phyloP scores from a whole-genome alignment of 331 rosid species.

The Quercus lobata region DNA sequence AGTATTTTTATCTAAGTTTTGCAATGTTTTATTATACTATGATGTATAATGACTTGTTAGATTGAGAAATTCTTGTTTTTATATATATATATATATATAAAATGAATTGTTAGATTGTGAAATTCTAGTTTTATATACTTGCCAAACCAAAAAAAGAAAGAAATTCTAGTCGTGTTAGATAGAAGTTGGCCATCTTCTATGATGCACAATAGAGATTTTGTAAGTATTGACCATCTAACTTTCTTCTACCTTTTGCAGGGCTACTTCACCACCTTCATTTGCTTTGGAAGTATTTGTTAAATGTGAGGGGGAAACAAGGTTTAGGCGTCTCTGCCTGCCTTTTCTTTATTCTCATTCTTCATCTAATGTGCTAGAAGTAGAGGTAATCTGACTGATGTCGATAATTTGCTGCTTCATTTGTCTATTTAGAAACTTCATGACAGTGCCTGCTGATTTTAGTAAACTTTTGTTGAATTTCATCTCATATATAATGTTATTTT shows the following conservation, averaged over 20 bases:
- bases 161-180: not conserved
- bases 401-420: not conserved
- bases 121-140: not conserved
- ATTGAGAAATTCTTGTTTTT: not conserved
- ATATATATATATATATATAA: too few relatives aligned
- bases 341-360: slow-evolving; percentile 97
- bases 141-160: not conserved
- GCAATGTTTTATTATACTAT: too few relatives aligned
- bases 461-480: not conserved
- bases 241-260: slow-evolving; percentile 48
- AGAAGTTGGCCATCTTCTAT: not conserved
- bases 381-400: slow-evolving; percentile 44
- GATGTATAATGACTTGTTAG: not conserved
- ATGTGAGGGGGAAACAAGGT: slow-evolving; percentile 96
- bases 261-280: slow-evolving; percentile 94
- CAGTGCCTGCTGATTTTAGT: not conserved
- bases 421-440: not conserved
- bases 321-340: slow-evolving; percentile 96
- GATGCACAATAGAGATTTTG: slow-evolving; percentile 20
- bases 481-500: slow-evolving; percentile 2
- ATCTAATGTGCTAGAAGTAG: slow-evolving; percentile 90
- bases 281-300: slow-evolving; percentile 96
- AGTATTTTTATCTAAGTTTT: too few relatives aligned
- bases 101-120: not conserved
- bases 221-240: slow-evolving; percentile 2